Evolutionary conservation across 2,329 filamentous ascomycete species (phyloP).

Genomic region (Arthroderma sp.): DNA sequence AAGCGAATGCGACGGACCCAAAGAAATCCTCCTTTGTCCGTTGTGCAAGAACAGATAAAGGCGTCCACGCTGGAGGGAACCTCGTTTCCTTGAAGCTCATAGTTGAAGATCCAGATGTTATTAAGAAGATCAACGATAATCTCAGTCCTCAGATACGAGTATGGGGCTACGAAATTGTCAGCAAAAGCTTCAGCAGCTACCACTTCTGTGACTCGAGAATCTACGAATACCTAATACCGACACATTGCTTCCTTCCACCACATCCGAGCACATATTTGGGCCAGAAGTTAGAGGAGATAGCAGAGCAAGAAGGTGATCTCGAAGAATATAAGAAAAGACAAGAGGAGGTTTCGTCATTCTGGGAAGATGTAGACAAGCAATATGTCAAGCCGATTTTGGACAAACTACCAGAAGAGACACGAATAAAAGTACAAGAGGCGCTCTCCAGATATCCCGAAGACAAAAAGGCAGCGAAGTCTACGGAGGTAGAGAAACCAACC

Average conservation of each 20-base stretch:
- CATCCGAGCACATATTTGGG: conserved; percentile 79
- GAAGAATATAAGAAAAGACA: conserved; percentile 57
- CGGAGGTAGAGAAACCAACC: not conserved
- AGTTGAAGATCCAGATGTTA: conserved; percentile 75
- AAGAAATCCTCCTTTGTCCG: conserved; percentile 91
- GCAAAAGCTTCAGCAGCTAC: conserved; percentile 87
- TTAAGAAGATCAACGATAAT: conserved; percentile 79
- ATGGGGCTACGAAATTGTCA: conserved; percentile 85
- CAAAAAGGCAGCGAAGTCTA: not conserved
- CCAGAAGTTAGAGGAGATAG: conserved; percentile 65
- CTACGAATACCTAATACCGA: conserved; percentile 95
- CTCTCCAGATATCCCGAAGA: conserved; percentile 13
- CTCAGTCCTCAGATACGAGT: conserved; percentile 81
- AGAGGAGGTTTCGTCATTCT: conserved; percentile 67
- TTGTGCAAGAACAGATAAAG: conserved; percentile 93
- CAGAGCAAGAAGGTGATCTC: conserved; percentile 57
- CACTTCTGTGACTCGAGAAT: conserved; percentile 87
- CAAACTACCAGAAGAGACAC: conserved; percentile 28
- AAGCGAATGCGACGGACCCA: conserved; percentile 90
- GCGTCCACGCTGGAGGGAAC: conserved; percentile 90
- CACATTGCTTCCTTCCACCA: conserved; percentile 80
- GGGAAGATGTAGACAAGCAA: conserved; percentile 68
- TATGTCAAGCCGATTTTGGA: conserved; percentile 57
- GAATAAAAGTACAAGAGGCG: conserved; percentile 27
- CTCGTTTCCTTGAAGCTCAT: conserved; percentile 93